Evolutionary conservation across 257 asterid genomes (phyloP).

Genomic region (Nicotiana obtusifolia): DNA sequence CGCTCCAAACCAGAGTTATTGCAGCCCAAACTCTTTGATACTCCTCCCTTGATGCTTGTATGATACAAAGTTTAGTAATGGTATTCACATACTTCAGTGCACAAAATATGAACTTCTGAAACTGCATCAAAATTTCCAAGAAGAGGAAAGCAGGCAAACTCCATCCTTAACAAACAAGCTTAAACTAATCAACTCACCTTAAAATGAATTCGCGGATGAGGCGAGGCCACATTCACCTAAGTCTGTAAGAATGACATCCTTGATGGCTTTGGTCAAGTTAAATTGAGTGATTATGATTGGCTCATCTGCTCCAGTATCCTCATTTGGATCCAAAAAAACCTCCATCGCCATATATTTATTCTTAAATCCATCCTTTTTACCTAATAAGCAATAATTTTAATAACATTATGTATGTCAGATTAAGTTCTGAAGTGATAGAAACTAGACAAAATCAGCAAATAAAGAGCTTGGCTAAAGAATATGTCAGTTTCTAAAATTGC

Average conservation of each 20-base stretch:
- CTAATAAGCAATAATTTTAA: slow-evolving; percentile 10
- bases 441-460: not conserved
- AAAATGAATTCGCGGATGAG: slow-evolving; percentile 50
- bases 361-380: slow-evolving; percentile 51
- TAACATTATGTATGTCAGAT: not conserved
- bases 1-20: slow-evolving; percentile 58
- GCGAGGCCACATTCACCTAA: slow-evolving; percentile 95
- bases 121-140: too few relatives aligned
- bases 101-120: too few relatives aligned
- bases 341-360: slow-evolving; percentile 84
- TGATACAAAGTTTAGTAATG: slow-evolving; percentile 66
- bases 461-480: not conserved
- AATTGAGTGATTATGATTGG: slow-evolving; percentile 67
- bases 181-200: too few relatives aligned
- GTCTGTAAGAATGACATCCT: slow-evolving; percentile 61
- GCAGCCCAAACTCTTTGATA: slow-evolving; percentile 74
- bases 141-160: too few relatives aligned
- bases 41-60: slow-evolving; percentile 70
- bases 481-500: not conserved
- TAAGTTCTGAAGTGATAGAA: not conserved
- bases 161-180: too few relatives aligned
- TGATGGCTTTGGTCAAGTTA: slow-evolving; percentile 56
- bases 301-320: slow-evolving; percentile 44
- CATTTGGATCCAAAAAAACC: slow-evolving; percentile 75
- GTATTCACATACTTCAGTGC: too few relatives aligned